Percentiles rank a stretch among this genome's conserved stretches.
Conservation (phyloP, 257 asterid genomes). For the Solanum rostratum region DNA sequence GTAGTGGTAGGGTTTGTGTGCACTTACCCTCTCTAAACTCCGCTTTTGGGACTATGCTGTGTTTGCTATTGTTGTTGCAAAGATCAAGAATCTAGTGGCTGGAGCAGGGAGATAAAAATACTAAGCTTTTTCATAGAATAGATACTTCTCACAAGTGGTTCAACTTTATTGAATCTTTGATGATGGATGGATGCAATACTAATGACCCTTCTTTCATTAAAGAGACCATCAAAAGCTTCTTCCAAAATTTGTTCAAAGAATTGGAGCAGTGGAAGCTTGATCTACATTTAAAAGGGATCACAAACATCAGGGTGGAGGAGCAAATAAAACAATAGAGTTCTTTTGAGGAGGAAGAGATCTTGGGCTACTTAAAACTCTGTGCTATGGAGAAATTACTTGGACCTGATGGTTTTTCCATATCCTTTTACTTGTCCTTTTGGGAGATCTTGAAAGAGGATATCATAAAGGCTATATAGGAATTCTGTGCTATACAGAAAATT, state of each 20-base stretch:
- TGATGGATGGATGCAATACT: neutral
- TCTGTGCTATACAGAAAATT: neutral
- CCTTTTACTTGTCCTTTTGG: neutral
- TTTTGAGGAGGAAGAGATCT: neutral
- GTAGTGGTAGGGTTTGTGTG: fast-evolving
- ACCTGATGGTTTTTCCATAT: neutral
- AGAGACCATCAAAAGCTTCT: neutral
- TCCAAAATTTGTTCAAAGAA: neutral
- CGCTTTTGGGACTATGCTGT: neutral
- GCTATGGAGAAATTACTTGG: neutral
- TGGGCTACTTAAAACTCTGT: neutral
- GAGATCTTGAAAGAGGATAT: neutral
- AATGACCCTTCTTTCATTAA: neutral
- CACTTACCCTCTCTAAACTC: neutral
- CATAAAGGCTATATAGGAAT: neutral
- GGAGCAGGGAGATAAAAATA: neutral
- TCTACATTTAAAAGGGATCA: neutral
- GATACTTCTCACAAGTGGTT: neutral
- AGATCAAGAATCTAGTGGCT: neutral
- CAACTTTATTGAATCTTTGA: neutral
- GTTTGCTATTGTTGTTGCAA: neutral
- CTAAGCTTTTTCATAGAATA: neutral
- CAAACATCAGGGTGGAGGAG: neutral
- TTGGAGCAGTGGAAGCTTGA: neutral
- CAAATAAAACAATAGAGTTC: neutral